Percentiles rank a stretch among this genome's conserved stretches.
phyloP scores from a whole-genome alignment of 2,329 filamentous ascomycete species.

The Penicillium sp. region DNA sequence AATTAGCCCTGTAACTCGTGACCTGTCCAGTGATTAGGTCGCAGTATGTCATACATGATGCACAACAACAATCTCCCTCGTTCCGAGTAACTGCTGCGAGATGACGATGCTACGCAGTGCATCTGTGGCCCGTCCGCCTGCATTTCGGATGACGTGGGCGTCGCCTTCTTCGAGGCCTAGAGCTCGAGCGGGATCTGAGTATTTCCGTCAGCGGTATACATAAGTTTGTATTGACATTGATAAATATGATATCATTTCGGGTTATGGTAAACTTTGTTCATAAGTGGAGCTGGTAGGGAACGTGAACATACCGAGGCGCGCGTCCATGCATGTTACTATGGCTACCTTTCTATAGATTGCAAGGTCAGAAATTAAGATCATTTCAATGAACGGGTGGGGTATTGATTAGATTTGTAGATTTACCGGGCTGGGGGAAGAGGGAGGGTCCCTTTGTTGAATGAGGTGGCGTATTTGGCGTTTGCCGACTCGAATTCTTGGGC shows the following conservation, averaged over 20 bases:
- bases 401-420: neutral
- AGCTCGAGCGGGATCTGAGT: conserved; percentile 63
- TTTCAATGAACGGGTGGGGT: neutral
- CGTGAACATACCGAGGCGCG: conserved; percentile 48
- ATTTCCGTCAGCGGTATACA: neutral
- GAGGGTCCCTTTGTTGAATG: conserved; percentile 66
- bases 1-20: too few relatives aligned
- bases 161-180: conserved; percentile 72
- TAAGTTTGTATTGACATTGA: too few relatives aligned
- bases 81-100: conserved; percentile 75
- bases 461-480: conserved; percentile 58
- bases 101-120: conserved; percentile 74
- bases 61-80: conserved; percentile 70
- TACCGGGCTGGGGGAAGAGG: conserved; percentile 66
- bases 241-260: neutral
- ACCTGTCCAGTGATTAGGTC: too few relatives aligned
- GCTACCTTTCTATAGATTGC: conserved; percentile 18
- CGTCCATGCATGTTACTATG: conserved; percentile 80
- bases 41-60: conserved; percentile 29
- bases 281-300: neutral
- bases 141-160: conserved; percentile 76
- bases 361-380: neutral
- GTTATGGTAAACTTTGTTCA: too few relatives aligned
- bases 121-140: conserved; percentile 65
- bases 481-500: conserved; percentile 54